phyloP scores from a whole-genome alignment of 768 basidiomycete genomes.

The Lyophyllum shimeji region DNA sequence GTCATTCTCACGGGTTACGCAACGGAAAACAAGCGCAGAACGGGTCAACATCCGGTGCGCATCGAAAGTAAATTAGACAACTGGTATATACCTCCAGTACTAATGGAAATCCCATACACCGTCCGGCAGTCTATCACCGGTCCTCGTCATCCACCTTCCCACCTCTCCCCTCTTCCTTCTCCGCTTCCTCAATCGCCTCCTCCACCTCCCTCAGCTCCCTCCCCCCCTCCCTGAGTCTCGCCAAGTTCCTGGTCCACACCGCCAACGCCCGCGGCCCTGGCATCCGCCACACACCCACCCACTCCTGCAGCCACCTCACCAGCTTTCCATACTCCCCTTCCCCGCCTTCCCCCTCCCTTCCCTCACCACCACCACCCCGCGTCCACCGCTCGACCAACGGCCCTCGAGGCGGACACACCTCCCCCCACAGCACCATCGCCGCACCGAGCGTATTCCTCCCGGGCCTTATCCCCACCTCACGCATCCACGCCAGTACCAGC shows the following conservation, averaged over 20 bases:
- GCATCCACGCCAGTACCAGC: conserved; percentile 73
- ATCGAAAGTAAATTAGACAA: not conserved
- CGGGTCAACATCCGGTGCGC: not conserved
- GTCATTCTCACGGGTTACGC: too few species aligned
- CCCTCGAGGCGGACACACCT: conserved; percentile 60
- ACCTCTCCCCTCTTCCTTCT: conserved; percentile 16
- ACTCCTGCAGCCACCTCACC: conserved; percentile 52
- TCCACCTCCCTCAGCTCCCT: conserved; percentile 3
- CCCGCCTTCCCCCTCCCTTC: not conserved
- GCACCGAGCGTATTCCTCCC: conserved; percentile 54
- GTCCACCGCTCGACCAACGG: conserved; percentile 31
- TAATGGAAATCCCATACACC: too few species aligned
- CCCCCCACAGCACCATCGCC: conserved; percentile 69
- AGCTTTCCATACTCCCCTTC: conserved; percentile 44
- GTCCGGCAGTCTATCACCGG: not conserved
- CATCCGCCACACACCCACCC: conserved; percentile 51
- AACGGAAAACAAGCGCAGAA: too few species aligned
- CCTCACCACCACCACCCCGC: conserved; percentile 23
- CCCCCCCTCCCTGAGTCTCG: not conserved
- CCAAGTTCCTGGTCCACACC: conserved; percentile 27
- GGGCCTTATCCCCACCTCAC: conserved; percentile 51
- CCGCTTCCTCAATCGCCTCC: not conserved
- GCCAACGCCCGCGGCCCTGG: conserved; percentile 38
- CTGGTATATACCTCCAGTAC: not conserved
- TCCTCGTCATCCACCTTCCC: conserved; percentile 26